phyloP scores from a whole-genome alignment of 1,284 basidiomycete genomes.

The Apiotrichum laibachii region DNA sequence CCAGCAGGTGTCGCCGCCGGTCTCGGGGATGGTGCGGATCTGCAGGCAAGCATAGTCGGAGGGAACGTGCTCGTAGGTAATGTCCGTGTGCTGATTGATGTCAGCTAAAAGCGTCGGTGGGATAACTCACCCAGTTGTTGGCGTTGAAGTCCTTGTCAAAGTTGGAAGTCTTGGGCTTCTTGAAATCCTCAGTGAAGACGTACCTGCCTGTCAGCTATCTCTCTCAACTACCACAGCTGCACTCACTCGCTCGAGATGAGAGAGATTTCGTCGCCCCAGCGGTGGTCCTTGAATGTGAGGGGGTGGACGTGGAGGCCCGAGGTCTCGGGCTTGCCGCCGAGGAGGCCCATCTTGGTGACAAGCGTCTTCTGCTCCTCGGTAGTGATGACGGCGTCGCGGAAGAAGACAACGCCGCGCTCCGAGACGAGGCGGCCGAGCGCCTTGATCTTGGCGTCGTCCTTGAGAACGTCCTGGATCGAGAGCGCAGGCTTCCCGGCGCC shows the following conservation, averaged over 20 bases:
- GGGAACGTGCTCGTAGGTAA: constrained; percentile 66
- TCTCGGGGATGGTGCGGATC: constrained; percentile 59
- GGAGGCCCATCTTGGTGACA: constrained; percentile 55
- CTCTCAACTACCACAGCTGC: too few species aligned
- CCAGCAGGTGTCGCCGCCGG: constrained; percentile 54
- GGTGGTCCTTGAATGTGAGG: constrained; percentile 55
- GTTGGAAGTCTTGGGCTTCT: too few species aligned
- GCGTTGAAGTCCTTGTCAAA: constrained; percentile 9
- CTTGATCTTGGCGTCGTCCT: constrained; percentile 28
- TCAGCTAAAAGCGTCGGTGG: background rate
- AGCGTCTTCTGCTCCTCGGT: constrained; percentile 55
- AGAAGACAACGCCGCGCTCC: constrained; percentile 67
- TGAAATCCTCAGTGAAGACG: constrained; percentile 37
- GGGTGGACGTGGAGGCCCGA: constrained; percentile 64
- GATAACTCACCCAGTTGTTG: constrained; percentile 4
- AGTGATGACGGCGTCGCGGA: constrained; percentile 58
- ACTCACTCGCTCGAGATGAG: constrained; percentile 53
- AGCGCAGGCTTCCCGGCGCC: constrained; percentile 27
- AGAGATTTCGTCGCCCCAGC: constrained; percentile 54
- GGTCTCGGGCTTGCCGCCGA: constrained; percentile 59
- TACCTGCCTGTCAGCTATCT: background rate
- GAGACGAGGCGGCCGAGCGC: constrained; percentile 53
- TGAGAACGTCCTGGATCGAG: constrained; percentile 31
- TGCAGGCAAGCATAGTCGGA: constrained; percentile 63
- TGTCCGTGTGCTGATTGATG: constrained; percentile 53